Evolutionary conservation across 768 basidiomycete genomes (phyloP).

Genomic region (Agrocybe chaxingu): DNA sequence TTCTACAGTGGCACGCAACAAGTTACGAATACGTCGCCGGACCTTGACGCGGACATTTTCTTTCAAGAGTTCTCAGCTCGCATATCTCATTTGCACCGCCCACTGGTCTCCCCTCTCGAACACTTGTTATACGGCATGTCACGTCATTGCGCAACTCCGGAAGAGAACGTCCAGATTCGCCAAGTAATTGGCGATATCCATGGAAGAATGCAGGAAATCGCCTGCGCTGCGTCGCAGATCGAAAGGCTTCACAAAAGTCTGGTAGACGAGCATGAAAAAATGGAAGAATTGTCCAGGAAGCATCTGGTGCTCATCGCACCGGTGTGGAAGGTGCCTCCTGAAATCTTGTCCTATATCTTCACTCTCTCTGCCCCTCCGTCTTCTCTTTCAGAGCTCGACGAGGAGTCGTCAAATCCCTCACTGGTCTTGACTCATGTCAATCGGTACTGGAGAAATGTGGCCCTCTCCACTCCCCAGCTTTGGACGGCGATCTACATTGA

Average conservation of each 20-base stretch:
- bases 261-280: not conserved
- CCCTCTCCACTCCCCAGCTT: not conserved
- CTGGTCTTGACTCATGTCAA: not conserved
- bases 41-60: no score
- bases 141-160: not conserved
- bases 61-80: no score
- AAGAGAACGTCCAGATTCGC: not conserved
- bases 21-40: no score
- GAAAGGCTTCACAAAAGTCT: not conserved
- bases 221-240: not conserved
- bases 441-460: not conserved
- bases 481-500: not conserved
- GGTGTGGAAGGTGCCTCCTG: not conserved
- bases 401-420: not conserved
- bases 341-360: not conserved
- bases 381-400: constrained; percentile 5
- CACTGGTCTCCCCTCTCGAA: not conserved
- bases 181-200: not conserved
- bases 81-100: no score
- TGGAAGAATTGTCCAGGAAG: not conserved
- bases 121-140: not conserved
- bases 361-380: not conserved
- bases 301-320: not conserved
- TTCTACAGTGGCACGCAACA: no score
- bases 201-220: not conserved